A percentile compares a stretch with the other conserved stretches of the same genome.
Conservation (phyloP, 306 rosid genomes). For the Quercus rubra region DNA sequence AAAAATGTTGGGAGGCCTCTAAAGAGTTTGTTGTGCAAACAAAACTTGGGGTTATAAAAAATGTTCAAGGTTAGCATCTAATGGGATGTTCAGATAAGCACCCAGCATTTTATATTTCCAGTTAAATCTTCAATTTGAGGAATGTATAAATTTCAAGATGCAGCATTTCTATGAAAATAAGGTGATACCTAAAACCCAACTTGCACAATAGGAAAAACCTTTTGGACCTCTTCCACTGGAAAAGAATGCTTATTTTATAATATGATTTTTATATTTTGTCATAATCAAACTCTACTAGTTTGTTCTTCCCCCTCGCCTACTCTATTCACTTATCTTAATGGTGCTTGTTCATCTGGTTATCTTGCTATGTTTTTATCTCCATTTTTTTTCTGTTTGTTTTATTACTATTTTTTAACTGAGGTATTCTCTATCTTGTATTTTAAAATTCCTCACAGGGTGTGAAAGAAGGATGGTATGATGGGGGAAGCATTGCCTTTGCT, state of each 20-base stretch:
- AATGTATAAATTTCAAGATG: neutral
- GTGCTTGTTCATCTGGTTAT: slow-evolving; percentile 17
- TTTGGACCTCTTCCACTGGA: neutral
- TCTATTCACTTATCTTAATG: neutral
- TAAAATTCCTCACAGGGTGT: slow-evolving; percentile 55
- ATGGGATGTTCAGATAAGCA: neutral
- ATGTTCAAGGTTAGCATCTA: neutral
- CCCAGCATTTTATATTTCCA: neutral
- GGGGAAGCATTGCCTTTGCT: slow-evolving; percentile 91
- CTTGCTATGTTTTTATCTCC: neutral
- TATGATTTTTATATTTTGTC: neutral
- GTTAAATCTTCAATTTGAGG: neutral
- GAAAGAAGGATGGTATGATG: slow-evolving; percentile 90
- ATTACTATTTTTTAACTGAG: slow-evolving; percentile 1
- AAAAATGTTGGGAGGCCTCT: no score
- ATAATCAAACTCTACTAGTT: neutral
- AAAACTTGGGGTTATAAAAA: no score
- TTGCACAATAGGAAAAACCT: neutral
- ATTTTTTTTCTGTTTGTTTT: neutral
- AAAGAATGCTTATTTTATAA: neutral
- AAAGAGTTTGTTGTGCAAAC: no score
- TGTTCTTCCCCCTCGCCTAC: neutral
- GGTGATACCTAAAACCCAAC: neutral
- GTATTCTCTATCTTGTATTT: slow-evolving; percentile 14
- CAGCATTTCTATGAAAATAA: neutral